A percentile compares a stretch with the other conserved stretches of the same genome.
These are phyloP conservation scores for Cordia subcordata DNA, from an alignment of 257 asterid genomes.

Conservation along the genomic window DNA sequence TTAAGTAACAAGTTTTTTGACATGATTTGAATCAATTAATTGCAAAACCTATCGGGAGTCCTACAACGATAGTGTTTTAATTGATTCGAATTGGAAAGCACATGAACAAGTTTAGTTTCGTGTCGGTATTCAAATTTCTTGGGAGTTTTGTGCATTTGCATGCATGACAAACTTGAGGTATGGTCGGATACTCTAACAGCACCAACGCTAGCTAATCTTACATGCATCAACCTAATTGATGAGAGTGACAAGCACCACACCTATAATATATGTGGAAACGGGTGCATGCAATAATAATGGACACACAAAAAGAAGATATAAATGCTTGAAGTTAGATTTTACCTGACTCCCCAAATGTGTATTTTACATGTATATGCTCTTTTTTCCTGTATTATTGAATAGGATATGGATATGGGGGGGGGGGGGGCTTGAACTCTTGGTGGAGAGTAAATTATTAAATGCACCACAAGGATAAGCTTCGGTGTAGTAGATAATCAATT, in stretches of 20 bases:
- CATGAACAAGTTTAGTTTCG: too few relatives aligned
- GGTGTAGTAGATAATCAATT: not conserved
- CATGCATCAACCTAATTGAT: constrained; percentile 5
- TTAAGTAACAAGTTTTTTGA: too few relatives aligned
- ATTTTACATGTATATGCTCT: constrained; percentile 1
- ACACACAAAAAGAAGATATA: not conserved
- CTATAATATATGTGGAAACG: not conserved
- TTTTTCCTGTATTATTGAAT: constrained; percentile 6
- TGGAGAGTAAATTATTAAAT: too few relatives aligned
- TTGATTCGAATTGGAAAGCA: too few relatives aligned
- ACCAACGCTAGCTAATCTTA: not conserved
- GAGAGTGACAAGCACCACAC: not conserved
- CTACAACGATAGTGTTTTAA: too few relatives aligned
- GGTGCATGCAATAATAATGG: not conserved
- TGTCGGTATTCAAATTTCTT: not conserved
- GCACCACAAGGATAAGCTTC: too few relatives aligned
- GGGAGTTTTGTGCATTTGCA: not conserved
- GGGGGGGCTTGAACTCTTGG: not conserved
- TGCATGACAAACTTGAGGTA: not conserved
- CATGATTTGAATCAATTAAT: too few relatives aligned
- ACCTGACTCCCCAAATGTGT: not conserved
- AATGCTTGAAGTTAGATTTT: constrained; percentile 1
- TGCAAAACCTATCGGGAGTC: too few relatives aligned
- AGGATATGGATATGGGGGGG: constrained; percentile 9
- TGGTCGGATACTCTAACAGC: not conserved